Conservation (phyloP, 805 yeast species). For the Candida fluviatilis region DNA sequence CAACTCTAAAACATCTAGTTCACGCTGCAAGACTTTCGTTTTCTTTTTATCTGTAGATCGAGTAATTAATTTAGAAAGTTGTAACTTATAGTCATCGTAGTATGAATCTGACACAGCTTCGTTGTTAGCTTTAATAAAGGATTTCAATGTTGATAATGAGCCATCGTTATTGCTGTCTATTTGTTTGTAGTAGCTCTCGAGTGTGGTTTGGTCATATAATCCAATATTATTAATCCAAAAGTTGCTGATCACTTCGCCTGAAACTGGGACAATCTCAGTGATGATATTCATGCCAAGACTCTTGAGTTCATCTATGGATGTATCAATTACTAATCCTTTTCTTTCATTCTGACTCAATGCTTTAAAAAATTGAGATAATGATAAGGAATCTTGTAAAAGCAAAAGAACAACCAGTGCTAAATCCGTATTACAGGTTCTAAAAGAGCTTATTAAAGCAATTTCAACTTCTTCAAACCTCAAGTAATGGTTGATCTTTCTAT, state of each 20-base stretch:
- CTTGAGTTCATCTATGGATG: slow-evolving; percentile 22
- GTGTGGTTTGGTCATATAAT: slow-evolving; percentile 14
- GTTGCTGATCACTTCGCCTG: slow-evolving; percentile 35
- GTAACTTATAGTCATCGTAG: slow-evolving; percentile 20
- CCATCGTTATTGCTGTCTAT: slow-evolving; percentile 26
- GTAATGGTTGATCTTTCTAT: slow-evolving; percentile 54
- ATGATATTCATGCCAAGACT: slow-evolving; percentile 11
- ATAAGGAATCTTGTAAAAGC: slow-evolving; percentile 48
- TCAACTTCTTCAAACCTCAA: slow-evolving; percentile 70
- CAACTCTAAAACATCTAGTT: slow-evolving; percentile 28
- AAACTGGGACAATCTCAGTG: slow-evolving; percentile 23
- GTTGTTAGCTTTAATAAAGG: slow-evolving; percentile 13
- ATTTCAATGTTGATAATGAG: slow-evolving; percentile 14
- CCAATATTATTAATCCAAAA: slow-evolving; percentile 35
- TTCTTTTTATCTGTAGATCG: slow-evolving; percentile 18
- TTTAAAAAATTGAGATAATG: slow-evolving; percentile 67
- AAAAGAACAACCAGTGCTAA: slow-evolving; percentile 55
- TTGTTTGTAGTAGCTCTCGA: slow-evolving; percentile 27
- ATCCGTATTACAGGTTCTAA: slow-evolving; percentile 58
- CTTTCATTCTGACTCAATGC: slow-evolving; percentile 49
- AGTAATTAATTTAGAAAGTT: slow-evolving; percentile 18
- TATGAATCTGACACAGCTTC: slow-evolving; percentile 12
- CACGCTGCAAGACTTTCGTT: slow-evolving; percentile 20
- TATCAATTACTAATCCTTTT: slow-evolving; percentile 22
- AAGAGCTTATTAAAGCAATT: slow-evolving; percentile 63